Evolutionary conservation across 306 rosid species (phyloP).

Genomic region (Vicia sativa): DNA sequence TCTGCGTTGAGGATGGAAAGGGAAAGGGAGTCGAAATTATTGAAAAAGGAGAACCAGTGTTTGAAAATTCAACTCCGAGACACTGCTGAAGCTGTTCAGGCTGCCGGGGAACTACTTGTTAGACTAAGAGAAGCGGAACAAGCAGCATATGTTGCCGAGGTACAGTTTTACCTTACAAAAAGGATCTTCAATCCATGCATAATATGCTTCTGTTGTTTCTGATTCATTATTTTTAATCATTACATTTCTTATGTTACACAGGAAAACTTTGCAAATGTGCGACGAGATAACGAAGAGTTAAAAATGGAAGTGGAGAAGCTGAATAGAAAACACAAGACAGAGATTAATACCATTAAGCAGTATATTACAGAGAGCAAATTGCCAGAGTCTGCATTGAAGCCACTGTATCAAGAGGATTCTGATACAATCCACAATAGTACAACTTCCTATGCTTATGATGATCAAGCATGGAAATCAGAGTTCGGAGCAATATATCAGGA

Average conservation of each 20-base stretch:
- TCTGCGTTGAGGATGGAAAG: slow-evolving; percentile 79
- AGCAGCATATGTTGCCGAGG: slow-evolving; percentile 77
- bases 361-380: slow-evolving; percentile 82
- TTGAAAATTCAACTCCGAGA: slow-evolving; percentile 86
- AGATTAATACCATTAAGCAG: slow-evolving; percentile 87
- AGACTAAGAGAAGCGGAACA: slow-evolving; percentile 93
- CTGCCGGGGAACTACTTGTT: slow-evolving; percentile 95
- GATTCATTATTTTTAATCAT: slow-evolving; percentile 5
- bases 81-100: slow-evolving; percentile 98
- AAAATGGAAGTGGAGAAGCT: slow-evolving; percentile 85
- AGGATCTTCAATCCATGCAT: slow-evolving; percentile 3
- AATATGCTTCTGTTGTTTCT: neutral
- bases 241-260: slow-evolving; percentile 39
- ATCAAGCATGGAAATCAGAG: slow-evolving; percentile 96
- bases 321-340: slow-evolving; percentile 83
- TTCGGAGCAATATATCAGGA: slow-evolving; percentile 90
- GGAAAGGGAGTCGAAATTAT: slow-evolving; percentile 77
- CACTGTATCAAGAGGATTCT: slow-evolving; percentile 62
- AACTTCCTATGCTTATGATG: slow-evolving; percentile 57
- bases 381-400: slow-evolving; percentile 84
- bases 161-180: slow-evolving; percentile 29
- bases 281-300: slow-evolving; percentile 67
- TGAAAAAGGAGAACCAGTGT: slow-evolving; percentile 83
- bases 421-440: slow-evolving; percentile 45
- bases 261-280: slow-evolving; percentile 62